Evolutionary conservation across 345 rosid genomes (phyloP).

Genomic region (Pugionium dolabratum): DNA sequence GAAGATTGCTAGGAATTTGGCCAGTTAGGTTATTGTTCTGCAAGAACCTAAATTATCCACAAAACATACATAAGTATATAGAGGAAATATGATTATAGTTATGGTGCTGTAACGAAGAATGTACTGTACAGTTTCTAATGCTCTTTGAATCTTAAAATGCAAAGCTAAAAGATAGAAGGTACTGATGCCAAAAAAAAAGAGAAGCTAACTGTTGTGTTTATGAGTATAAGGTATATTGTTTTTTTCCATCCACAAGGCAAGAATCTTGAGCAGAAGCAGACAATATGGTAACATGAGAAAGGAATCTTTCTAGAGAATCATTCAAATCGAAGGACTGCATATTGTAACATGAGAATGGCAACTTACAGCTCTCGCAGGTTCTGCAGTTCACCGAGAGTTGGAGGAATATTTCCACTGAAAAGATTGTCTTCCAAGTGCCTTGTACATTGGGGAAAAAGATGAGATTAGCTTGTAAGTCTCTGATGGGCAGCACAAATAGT

Average conservation of each 20-base stretch:
- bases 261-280: conserved; percentile 36
- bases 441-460: conserved; percentile 10
- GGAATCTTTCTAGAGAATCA: neutral
- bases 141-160: conserved; percentile 18
- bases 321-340: conserved; percentile 1
- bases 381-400: conserved; percentile 55
- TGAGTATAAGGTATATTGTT: conserved; percentile 8
- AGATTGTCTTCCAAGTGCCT: conserved; percentile 87
- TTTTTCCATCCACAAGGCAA: conserved; percentile 31
- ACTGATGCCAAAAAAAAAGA: conserved; percentile 14
- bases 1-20: conserved; percentile 57
- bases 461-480: conserved; percentile 22
- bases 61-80: conserved; percentile 6
- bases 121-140: conserved; percentile 5
- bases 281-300: conserved; percentile 9
- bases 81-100: neutral
- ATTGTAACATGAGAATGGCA: conserved; percentile 20
- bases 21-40: conserved; percentile 92
- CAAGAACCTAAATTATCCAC: conserved; percentile 55
- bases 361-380: conserved; percentile 77
- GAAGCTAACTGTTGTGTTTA: conserved; percentile 12
- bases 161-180: conserved; percentile 29
- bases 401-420: conserved; percentile 62
- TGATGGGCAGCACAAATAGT: conserved; percentile 3
- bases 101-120: neutral